Conservation (phyloP, 176 grass and related monocot species). For the Oryza meridionalis region DNA sequence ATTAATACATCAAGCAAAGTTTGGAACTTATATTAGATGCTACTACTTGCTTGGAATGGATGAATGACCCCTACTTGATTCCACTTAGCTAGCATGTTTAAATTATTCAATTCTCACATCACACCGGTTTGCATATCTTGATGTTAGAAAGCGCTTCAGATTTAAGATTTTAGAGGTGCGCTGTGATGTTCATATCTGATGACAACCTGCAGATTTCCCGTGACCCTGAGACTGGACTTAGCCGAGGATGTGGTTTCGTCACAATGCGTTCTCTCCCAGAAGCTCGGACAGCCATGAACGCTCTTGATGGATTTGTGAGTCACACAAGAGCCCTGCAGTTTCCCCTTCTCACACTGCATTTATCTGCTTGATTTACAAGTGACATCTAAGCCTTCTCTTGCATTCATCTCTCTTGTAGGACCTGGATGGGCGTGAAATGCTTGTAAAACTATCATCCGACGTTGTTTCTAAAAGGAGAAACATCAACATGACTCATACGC, state of each 20-base stretch:
- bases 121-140: neutral
- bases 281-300: slow-evolving; percentile 60
- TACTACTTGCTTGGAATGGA: neutral
- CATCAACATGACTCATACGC: slow-evolving; percentile 34
- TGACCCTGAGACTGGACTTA: slow-evolving; percentile 59
- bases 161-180: neutral
- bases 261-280: slow-evolving; percentile 68
- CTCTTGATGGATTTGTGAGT: slow-evolving; percentile 74
- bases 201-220: slow-evolving; percentile 53
- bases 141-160: neutral
- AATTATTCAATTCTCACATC: neutral
- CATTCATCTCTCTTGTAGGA: slow-evolving; percentile 50
- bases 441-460: slow-evolving; percentile 69
- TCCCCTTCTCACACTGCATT: neutral
- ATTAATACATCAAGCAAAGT: neutral
- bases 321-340: neutral
- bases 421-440: slow-evolving; percentile 69
- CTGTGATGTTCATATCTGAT: slow-evolving; percentile 9
- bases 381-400: neutral
- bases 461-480: slow-evolving; percentile 56
- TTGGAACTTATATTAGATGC: neutral
- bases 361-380: neutral
- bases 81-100: neutral
- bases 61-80: neutral
- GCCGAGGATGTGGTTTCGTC: slow-evolving; percentile 69